Evolutionary conservation across 2,329 filamentous ascomycete species (phyloP).

Genomic region (Dactylellina leptospora): DNA sequence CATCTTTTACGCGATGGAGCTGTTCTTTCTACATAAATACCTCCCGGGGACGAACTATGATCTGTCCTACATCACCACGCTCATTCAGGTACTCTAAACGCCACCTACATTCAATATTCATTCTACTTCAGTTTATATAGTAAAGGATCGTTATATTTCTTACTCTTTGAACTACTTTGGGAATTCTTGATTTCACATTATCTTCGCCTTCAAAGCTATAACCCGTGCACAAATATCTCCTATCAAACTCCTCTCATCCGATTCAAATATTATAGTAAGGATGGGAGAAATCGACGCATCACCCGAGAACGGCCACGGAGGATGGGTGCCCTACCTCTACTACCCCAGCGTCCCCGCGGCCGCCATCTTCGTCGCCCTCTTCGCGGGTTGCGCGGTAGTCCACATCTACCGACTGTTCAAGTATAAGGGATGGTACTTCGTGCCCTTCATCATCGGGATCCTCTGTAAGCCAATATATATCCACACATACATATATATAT

Average conservation of each 20-base stretch:
- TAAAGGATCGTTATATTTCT: neutral
- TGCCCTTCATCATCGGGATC: slow-evolving; percentile 63
- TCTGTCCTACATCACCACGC: too few species aligned
- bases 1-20: too few species aligned
- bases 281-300: slow-evolving; percentile 15
- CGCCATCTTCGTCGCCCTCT: slow-evolving; percentile 63
- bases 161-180: neutral
- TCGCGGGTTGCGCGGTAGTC: slow-evolving; percentile 61
- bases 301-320: slow-evolving; percentile 10
- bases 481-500: neutral
- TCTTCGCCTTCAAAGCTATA: neutral
- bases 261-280: too few species aligned
- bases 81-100: too few species aligned
- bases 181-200: neutral
- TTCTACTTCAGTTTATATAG: too few species aligned
- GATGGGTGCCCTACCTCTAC: slow-evolving; percentile 57
- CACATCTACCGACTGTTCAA: slow-evolving; percentile 63
- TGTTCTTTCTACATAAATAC: neutral
- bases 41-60: too few species aligned
- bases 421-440: slow-evolving; percentile 65
- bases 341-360: slow-evolving; percentile 63
- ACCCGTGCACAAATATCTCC: neutral
- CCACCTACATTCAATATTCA: too few species aligned
- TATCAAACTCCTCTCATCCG: neutral
- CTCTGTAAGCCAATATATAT: slow-evolving; percentile 62